phyloP scores from a whole-genome alignment of 768 basidiomycete genomes.

The Dendrothele bispora region DNA sequence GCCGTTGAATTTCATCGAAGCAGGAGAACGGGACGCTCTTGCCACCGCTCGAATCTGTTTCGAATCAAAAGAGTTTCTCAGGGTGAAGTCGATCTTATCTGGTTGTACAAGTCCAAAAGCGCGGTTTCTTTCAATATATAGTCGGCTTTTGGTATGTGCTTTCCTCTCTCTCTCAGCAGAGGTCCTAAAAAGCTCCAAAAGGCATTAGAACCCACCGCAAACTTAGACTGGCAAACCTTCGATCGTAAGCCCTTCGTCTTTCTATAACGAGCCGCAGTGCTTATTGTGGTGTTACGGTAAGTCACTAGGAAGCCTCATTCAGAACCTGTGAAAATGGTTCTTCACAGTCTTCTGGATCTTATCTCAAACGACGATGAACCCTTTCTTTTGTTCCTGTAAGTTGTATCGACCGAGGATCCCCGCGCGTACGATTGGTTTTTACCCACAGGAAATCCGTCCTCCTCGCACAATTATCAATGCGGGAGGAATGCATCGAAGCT shows the following conservation, averaged over 20 bases:
- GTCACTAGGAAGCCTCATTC: constrained; percentile 72
- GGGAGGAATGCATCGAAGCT: constrained; percentile 85
- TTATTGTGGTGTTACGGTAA: constrained; percentile 24
- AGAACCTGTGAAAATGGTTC: constrained; percentile 58
- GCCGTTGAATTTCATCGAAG: constrained; percentile 45
- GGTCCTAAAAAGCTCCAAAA: constrained; percentile 26
- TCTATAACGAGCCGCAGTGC: background rate
- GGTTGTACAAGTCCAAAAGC: constrained; percentile 71
- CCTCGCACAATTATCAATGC: constrained; percentile 72
- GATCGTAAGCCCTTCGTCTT: constrained; percentile 52
- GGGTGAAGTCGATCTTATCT: constrained; percentile 66
- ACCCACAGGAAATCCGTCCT: constrained; percentile 75
- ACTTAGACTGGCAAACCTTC: constrained; percentile 83
- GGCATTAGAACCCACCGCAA: constrained; percentile 82
- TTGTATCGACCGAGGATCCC: constrained; percentile 9
- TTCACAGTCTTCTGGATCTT: constrained; percentile 57
- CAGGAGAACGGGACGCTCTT: constrained; percentile 70
- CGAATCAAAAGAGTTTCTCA: constrained; percentile 74
- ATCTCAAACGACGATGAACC: constrained; percentile 68
- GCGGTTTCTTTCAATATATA: constrained; percentile 76
- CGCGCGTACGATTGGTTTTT: constrained; percentile 3
- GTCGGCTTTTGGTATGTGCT: constrained; percentile 77
- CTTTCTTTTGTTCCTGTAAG: constrained; percentile 83
- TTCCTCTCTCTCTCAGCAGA: constrained; percentile 1
- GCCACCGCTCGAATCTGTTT: constrained; percentile 72